Evolutionary conservation across 2,329 filamentous ascomycete genomes (phyloP), one percentile per base, ranked within the genome.

Genomic region (Mariannaea sp.): DNA sequence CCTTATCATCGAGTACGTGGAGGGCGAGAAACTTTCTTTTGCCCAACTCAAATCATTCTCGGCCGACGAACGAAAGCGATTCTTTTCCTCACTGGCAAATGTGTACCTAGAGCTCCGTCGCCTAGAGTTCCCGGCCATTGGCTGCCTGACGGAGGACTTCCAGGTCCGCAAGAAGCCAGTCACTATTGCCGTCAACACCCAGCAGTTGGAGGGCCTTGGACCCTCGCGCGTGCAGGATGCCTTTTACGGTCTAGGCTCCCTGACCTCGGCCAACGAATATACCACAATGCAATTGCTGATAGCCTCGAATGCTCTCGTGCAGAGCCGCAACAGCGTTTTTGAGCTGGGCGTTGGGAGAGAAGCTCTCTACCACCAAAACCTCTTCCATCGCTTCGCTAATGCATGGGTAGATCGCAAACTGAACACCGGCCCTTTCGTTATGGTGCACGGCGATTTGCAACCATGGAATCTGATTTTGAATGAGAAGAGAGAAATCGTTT

Each of bases 61-160:
- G 10, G 19, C 14, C 29, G 22, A 40, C 12, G 14, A 53, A 30
- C 53, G 32, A 8, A 29, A 22, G 9, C 40, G 36, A 12, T 41
- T 57, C 5, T 54, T 55, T 41, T 45, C 19, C 2, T 59, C 57
- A 16, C 50, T 59, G 12, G 54, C 54, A 19, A 40, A 55, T 24
- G 47, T 59, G n/a, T 55, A 52, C 29, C 41, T 56, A n/a, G 50
- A 59, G 20, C 53, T 59, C n/a, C 43, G 56, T n/a, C 40, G 49
- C 10, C 49, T 56, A 7, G 47, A 47, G n/a, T 59, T 59, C 26
- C 47, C 49, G 5, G 27, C 50, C 12, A 57, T 57, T 13, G 57
- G 57, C 13, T 40, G 57, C n/a, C 27, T 59, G 13, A 27, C 27
- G 1, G 14, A 24, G 3, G 40, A 19, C 4, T 14, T 47, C 24